phyloP scores from a whole-genome alignment of 2,329 filamentous ascomycete genomes.

The Pseudogymnoascus sp. region DNA sequence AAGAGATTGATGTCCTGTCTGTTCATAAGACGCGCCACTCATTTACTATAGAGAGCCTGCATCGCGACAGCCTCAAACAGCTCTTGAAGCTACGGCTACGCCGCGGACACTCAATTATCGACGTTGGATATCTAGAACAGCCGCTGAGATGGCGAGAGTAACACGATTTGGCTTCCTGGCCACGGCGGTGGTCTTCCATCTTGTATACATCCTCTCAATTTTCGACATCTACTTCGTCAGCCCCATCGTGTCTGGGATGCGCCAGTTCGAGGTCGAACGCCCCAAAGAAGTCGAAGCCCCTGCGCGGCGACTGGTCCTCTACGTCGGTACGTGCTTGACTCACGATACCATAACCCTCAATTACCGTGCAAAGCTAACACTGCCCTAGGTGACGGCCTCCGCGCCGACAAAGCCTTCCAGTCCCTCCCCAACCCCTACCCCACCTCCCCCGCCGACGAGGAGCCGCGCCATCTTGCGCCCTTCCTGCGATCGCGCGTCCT shows the following conservation, averaged over 20 bases:
- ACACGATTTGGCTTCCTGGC: slow-evolving; percentile 74
- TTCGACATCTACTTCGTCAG: slow-evolving; percentile 99
- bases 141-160: slow-evolving; percentile 43
- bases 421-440: slow-evolving; percentile 81
- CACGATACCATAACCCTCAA: slow-evolving; percentile 1
- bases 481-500: slow-evolving; percentile 86
- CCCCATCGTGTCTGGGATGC: slow-evolving; percentile 94
- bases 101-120: not conserved
- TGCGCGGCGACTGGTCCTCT: slow-evolving; percentile 82
- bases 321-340: slow-evolving; percentile 61
- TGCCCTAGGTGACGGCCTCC: slow-evolving; percentile 69
- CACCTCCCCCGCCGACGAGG: slow-evolving; percentile 54
- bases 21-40: slow-evolving; percentile 25
- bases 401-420: slow-evolving; percentile 96
- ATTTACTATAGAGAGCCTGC: slow-evolving; percentile 15
- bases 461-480: slow-evolving; percentile 74
- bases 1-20: slow-evolving; percentile 15
- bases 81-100: not conserved
- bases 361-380: slow-evolving; percentile 9
- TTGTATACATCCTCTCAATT: slow-evolving; percentile 90
- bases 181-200: slow-evolving; percentile 83
- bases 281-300: slow-evolving; percentile 56
- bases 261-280: slow-evolving; percentile 63
- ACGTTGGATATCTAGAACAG: not conserved
- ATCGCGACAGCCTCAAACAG: not conserved